Base-by-base conservation (phyloP, 208 protist species). In the Leishmania aethiopica region DNA sequence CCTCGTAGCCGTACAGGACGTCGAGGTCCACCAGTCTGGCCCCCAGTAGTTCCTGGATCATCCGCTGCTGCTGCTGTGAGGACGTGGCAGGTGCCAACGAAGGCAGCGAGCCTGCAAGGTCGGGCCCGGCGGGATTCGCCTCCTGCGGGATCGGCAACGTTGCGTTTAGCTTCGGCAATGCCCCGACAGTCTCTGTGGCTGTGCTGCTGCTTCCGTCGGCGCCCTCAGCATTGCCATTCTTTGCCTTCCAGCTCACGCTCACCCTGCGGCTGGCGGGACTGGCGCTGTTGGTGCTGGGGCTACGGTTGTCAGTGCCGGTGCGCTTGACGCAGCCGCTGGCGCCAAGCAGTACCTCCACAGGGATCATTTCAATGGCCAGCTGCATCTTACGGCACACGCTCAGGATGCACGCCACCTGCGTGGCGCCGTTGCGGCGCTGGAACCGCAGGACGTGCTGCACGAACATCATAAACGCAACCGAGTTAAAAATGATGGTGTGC, bases 381-480 rank as follows among this genome's bases (percentile, higher is more conserved):
- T 90, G 84, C 51, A 81, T 83, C 80, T 88, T 88, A 51, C 78
- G 75, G 40, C 86, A 70, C 11, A 88, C 85, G 78, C 88, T 90
- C 45, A 93, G 75, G 70, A 84, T 75, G 72, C 88, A 91, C 10
- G 80, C 87, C 51, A 91, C 80, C 62, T 86, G 75, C 49, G 49
- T 69, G 35, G 75, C 76, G 49, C 82, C 81, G 73, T 77, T 79
- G 22, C 69, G 15, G 64, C 82, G 66, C 84, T 86, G 81, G 42
- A 87, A 84, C 19, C 84, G 83, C 35, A 94, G 85, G 5, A 88
- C 78, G n/a, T 85, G 82, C 80, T 94, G 86, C 53, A 93, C 79
- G 59, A 96, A 84, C 77, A 93, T 88, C 79, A 94, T 93, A 37
- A 96, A 88, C 3, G 88, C 83, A 19, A 94, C 74, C 51, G 90